phyloP scores from a whole-genome alignment of 768 basidiomycete species.

The Rhizopogon rudus region DNA sequence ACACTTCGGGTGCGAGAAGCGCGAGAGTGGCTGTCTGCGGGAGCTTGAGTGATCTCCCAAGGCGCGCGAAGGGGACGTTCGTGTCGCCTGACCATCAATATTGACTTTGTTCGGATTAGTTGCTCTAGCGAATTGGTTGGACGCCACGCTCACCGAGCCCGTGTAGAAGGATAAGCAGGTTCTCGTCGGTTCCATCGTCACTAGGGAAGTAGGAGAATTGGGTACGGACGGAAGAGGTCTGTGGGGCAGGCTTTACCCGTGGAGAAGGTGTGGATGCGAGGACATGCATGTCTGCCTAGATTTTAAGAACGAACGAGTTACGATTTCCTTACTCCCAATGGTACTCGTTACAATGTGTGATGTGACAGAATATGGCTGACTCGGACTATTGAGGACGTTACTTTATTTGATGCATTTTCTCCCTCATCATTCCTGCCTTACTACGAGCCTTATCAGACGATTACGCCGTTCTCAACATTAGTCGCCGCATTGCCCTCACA shows the following conservation, averaged over 20 bases:
- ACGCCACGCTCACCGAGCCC: conserved; percentile 60
- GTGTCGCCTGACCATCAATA: conserved; percentile 61
- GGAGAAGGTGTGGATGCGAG: conserved; percentile 11
- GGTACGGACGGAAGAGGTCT: conserved; percentile 38
- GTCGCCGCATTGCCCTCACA: too few species aligned
- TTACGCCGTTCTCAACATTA: too few species aligned
- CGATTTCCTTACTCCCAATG: too few species aligned
- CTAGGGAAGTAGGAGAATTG: conserved; percentile 69
- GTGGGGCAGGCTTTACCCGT: conserved; percentile 48
- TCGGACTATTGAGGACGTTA: too few species aligned
- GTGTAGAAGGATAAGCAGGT: conserved; percentile 78
- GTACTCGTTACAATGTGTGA: too few species aligned
- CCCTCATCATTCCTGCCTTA: too few species aligned
- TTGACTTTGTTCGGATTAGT: neutral
- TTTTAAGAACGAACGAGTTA: too few species aligned
- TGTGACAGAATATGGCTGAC: too few species aligned
- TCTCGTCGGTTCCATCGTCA: conserved; percentile 82
- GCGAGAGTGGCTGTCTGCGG: conserved; percentile 88
- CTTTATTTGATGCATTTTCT: too few species aligned
- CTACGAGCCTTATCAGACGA: too few species aligned
- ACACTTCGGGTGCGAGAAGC: conserved; percentile 76
- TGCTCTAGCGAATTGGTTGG: neutral
- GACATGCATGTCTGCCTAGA: conserved; percentile 17
- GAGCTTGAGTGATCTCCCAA: conserved; percentile 71
- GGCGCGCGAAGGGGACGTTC: conserved; percentile 66